phyloP scores from a whole-genome alignment of 257 asterid species.

The Catharanthus roseus region DNA sequence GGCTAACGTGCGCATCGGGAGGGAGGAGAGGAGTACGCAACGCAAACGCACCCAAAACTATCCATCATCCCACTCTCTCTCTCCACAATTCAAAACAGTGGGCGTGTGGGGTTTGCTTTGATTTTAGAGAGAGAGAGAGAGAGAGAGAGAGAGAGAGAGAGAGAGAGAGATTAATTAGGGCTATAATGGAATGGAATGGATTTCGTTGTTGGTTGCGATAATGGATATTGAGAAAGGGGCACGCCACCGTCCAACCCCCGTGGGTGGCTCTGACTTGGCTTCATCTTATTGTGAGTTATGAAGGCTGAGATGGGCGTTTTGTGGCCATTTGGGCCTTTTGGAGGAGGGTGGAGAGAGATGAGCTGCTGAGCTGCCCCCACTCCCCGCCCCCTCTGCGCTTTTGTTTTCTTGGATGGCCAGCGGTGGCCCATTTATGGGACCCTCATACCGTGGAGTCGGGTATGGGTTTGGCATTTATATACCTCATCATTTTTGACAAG shows the following conservation, averaged over 20 bases:
- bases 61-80: slow-evolving; percentile 24
- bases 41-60: too few species aligned
- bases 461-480: too few species aligned
- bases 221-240: not conserved
- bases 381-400: too few species aligned
- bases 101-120: not conserved
- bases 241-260: slow-evolving; percentile 8
- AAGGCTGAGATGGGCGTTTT: not conserved
- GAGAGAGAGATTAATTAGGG: not conserved
- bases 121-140: not conserved
- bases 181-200: too few species aligned
- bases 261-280: not conserved
- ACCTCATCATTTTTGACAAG: too few species aligned
- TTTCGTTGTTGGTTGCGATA: too few species aligned
- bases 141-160: not conserved
- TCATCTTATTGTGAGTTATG: not conserved
- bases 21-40: too few species aligned
- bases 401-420: not conserved
- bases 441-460: too few species aligned
- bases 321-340: not conserved
- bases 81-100: not conserved
- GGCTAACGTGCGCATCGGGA: slow-evolving; percentile 72
- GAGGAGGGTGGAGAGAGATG: too few species aligned
- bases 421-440: too few species aligned
- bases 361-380: too few species aligned